Evolutionary conservation across 129 eudicot species (phyloP), one percentile per base, ranked within the genome.

Genomic region (Centaurea solstitialis): DNA sequence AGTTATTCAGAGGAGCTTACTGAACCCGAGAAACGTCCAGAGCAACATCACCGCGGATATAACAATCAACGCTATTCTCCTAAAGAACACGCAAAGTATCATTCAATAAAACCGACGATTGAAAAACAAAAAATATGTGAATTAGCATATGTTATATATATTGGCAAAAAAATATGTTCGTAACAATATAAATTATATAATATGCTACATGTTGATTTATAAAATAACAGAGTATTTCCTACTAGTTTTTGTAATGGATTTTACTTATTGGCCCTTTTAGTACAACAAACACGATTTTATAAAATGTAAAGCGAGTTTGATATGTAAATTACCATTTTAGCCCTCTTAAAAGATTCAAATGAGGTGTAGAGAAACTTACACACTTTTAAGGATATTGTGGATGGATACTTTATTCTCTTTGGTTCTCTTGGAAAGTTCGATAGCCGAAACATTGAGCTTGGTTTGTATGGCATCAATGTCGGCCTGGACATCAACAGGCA

Each of bases 21-120:
- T 33, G 67, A 96, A 90, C 76, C 99, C 99, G 72, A 96, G 87
- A 81, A 93, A 93, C 18, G 96, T 87, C 85, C 92, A 68, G 65
- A 91, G 73, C 57, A 96, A 91, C 98, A 96, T 96, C 39, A 89
- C 89, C 11, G 95, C 93, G 0, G 99, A 84, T 81, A 96, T 83
- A 69, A 96, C 82, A 41, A 93, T 93, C 61, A 96, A 92, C 22
- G 93, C 88, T 78, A 91, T 83, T 76, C 97, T 89, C 93, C 98
- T 96, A 90, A 84, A 38, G 57, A 79, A 67, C 53, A 85, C 70
- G 59, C 53, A 23, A 73, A 74, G 59, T 13, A 47, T 73, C 11
- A n/a, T 24, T 24, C 23, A 28, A 62, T 62, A 62, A 62, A 74
- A 10, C 33, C 69, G 64, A 21, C 22, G 72, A 41, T 21, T 22